These are phyloP conservation scores for Ceratobasidium sp. DNA, from an alignment of 1,284 basidiomycete genomes.

Conservation along the genomic window DNA sequence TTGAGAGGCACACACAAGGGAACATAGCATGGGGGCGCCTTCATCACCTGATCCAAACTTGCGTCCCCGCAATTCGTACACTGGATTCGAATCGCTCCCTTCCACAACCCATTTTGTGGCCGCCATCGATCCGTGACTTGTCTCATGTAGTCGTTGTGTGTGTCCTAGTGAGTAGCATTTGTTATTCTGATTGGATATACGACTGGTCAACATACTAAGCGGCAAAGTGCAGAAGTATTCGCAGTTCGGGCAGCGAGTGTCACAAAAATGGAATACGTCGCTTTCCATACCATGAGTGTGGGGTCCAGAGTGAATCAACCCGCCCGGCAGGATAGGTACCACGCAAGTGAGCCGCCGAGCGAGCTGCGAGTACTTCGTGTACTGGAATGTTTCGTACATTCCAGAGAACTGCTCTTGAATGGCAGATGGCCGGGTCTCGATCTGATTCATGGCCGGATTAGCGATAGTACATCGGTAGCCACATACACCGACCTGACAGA, in stretches of 20 bases:
- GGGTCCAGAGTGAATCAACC: constrained; percentile 61
- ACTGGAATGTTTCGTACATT: constrained; percentile 63
- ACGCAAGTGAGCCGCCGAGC: constrained; percentile 66
- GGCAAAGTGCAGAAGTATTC: constrained; percentile 72
- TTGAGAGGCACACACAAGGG: constrained; percentile 67
- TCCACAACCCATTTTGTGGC: constrained; percentile 69
- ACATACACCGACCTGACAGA: constrained; percentile 27
- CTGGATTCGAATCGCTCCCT: constrained; percentile 60
- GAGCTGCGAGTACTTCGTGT: constrained; percentile 57
- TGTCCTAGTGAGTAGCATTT: constrained; percentile 61
- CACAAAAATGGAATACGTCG: constrained; percentile 65
- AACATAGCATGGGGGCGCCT: constrained; percentile 75
- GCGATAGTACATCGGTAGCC: too few relatives aligned
- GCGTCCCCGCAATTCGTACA: constrained; percentile 67
- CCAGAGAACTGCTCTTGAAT: constrained; percentile 70
- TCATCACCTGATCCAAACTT: constrained; percentile 69
- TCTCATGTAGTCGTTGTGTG: constrained; percentile 71
- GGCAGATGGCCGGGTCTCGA: constrained; percentile 69
- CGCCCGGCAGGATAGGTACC: constrained; percentile 63
- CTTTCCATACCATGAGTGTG: constrained; percentile 65
- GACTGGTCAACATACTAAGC: constrained; percentile 58
- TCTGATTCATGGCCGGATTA: constrained; percentile 60
- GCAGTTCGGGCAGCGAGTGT: constrained; percentile 68
- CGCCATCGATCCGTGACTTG: constrained; percentile 74
- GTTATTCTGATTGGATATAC: not conserved